Base-by-base conservation (phyloP, 805 yeast species). In the Wickerhamomyces sydowiorum region DNA sequence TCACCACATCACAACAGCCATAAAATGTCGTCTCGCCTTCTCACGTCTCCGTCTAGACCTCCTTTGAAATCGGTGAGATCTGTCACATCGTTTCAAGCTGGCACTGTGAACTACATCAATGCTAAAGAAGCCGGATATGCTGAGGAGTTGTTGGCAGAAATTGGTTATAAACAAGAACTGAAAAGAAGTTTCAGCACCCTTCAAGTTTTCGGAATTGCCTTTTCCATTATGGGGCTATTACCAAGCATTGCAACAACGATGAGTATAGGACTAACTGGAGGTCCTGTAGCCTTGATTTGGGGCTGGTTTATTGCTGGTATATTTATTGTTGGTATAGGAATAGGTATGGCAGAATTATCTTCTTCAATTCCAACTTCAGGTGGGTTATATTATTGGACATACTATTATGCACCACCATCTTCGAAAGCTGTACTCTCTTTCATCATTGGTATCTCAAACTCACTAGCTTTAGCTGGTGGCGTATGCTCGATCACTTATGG, bases 91-190 rank as follows among this genome's bases (percentile, higher is more conserved):
- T 7, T 7, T 7, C 25, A 23, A 7, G 25, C 25, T 23, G 25
- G 25, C 19, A 51, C 49, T 40, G 47, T 23, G 25, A 23, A 23
- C 10, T 23, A 23, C 10, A 23, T 23, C 25, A 23, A 60, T 40
- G 56, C 64, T 8, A 50, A 51, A 10, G 45, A 49, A 9, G 50
- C 52, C 15, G 38, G 46, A 14, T 50, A 52, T 31, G 64, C 57
- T 42, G 54, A 55, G 23, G 61, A 57, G 28, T 33, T 60, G 39
- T 46, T 61, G 34, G 64, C 63, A 22, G 77, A 78, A 48, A 76
- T 82, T 42, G 91, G 91, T 12, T 83, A 83, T 62, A 80, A 80
- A 58, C 83, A 80, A 52, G 90, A 83, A 54, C 64, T 83, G 43
- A 70, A 68, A 38, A 73, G 91, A 59, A 72, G 72, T 23, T 83